Conservation (phyloP, 2,329 filamentous ascomycete species). For the Colletotrichum sansevieriae region DNA sequence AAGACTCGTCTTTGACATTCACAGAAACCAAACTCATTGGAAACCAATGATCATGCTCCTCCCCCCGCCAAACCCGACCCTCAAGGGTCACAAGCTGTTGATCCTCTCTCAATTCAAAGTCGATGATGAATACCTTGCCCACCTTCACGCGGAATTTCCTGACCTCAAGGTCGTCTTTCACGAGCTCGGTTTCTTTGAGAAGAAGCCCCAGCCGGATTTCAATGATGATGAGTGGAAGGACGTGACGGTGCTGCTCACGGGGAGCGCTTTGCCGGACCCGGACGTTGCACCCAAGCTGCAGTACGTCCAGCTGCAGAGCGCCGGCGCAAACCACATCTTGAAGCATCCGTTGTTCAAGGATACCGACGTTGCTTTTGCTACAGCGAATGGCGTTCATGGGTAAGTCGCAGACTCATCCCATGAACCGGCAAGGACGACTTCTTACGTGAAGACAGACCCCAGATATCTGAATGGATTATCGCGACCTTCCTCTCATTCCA, state of each 20-base stretch:
- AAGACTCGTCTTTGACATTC: background rate
- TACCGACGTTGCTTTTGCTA: constrained; percentile 64
- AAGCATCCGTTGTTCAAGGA: constrained; percentile 62
- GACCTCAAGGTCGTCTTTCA: constrained; percentile 56
- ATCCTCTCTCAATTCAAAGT: constrained; percentile 53
- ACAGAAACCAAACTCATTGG: too few species aligned
- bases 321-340: constrained; percentile 65
- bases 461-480: constrained; percentile 70
- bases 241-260: constrained; percentile 63
- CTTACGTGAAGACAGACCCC: constrained; percentile 54
- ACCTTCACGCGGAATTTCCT: constrained; percentile 56
- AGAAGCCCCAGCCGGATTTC: constrained; percentile 45
- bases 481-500: constrained; percentile 64
- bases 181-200: constrained; percentile 48
- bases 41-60: constrained; percentile 38
- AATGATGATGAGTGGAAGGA: constrained; percentile 58
- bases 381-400: constrained; percentile 71
- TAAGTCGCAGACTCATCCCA: constrained; percentile 46
- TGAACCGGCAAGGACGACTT: background rate
- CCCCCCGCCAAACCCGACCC: constrained; percentile 36
- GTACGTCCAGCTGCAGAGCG: constrained; percentile 67
- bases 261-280: constrained; percentile 56
- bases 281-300: constrained; percentile 62
- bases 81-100: constrained; percentile 61
- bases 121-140: constrained; percentile 51